Conservation (phyloP, 2,329 filamentous ascomycete species). For the Fusarium sp. region DNA sequence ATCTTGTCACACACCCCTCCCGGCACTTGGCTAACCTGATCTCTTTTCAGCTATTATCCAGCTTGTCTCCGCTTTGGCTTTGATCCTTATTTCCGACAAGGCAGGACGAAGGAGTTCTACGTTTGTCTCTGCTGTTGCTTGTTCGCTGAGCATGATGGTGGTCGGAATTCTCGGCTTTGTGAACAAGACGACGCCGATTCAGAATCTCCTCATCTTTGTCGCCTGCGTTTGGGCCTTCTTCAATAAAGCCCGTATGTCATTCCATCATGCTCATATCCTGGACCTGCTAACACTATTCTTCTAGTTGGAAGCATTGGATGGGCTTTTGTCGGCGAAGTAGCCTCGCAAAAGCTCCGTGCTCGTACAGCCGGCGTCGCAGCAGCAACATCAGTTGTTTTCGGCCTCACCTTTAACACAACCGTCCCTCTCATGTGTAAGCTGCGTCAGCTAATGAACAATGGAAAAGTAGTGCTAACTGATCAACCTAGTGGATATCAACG, state of each 20-base stretch:
- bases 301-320: not conserved
- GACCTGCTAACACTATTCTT: not conserved
- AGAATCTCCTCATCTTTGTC: not conserved
- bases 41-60: not conserved
- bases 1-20: not conserved
- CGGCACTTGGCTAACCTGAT: not conserved
- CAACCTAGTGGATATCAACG: not conserved
- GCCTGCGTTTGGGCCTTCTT: not conserved
- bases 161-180: not conserved
- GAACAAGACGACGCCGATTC: not conserved
- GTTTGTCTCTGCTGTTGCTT: not conserved
- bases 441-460: not conserved
- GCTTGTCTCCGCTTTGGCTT: not conserved
- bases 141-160: not conserved
- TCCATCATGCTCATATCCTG: accelerated
- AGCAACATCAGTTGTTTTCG: not conserved
- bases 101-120: not conserved
- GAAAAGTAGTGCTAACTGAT: not conserved
- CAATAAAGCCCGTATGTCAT: not conserved
- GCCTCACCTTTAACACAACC: not conserved
- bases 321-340: not conserved
- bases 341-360: not conserved
- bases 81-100: not conserved
- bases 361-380: not conserved
- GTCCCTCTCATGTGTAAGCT: not conserved